Base-by-base conservation (phyloP, 768 basidiomycete species). In the Gymnopilus junonius region DNA sequence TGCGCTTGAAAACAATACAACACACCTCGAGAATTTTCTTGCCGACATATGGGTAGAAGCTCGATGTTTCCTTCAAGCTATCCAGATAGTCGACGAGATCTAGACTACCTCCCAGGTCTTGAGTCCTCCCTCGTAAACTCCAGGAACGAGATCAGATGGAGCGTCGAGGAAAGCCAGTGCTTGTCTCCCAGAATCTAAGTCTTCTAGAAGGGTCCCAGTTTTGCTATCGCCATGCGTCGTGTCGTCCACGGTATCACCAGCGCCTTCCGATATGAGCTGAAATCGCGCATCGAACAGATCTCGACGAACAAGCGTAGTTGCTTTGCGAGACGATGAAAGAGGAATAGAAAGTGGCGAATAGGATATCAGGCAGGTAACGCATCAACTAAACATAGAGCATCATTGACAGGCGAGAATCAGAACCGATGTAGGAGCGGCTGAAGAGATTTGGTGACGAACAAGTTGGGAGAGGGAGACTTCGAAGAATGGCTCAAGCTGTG, bases 241-340 rank as follows among this genome's bases (percentile, higher is more conserved):
- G 2, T 66, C 68, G 4, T 71, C 70, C 17, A 66, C 68, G 2
- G 68, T 67, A 48, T 77, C 76, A 25, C 73, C 76, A 20, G 69
- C 76, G 6, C 75, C 76, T 61, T 88, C 84, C 2, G 90, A 84
- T 43, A 95, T 92, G 27, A 97, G 78, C 73, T 99, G 96, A 74
- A 97, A 97, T n/a, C 95, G 87, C 0, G 93, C 96, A 75, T 99
- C 97, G 70, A 94, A 98, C 5, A 99, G 80, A 75, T 99, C 97
- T 61, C 97, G 83, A 14, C 95, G 87, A 3, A 87, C 77, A 27
- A 99, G 78, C 0, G 79, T 73, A 10, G 83, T 61, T 17, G 61
- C 62, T 42, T 71, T 69, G 3, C 70, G 59, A 14, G 71, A 75
- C 21, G 75, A 75, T 0, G 75, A 66, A 4, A 85, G 75, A 2